These are phyloP conservation scores for Kodamaea jinghongensis DNA, from an alignment of 805 yeast species.

Conservation along the genomic window DNA sequence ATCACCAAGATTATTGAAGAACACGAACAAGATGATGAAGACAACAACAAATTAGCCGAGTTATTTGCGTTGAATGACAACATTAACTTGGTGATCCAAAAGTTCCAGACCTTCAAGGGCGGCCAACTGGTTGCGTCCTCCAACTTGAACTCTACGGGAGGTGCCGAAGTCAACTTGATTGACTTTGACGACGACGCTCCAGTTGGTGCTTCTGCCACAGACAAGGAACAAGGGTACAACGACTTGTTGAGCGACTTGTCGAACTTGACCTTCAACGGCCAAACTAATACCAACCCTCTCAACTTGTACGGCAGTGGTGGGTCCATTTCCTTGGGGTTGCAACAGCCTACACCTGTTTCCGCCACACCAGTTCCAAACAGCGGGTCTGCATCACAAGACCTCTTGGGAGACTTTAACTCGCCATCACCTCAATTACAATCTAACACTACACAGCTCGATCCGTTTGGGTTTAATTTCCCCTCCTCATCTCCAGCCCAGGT, in stretches of 20 bases:
- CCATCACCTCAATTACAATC: slow-evolving; percentile 41
- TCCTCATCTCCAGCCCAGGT: slow-evolving; percentile 32
- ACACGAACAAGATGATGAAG: slow-evolving; percentile 50
- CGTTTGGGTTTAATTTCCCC: slow-evolving; percentile 41
- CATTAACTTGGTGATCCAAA: slow-evolving; percentile 64
- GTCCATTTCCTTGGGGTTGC: slow-evolving; percentile 36
- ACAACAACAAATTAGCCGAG: slow-evolving; percentile 51
- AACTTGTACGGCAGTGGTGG: slow-evolving; percentile 55
- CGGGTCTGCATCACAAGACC: slow-evolving; percentile 1
- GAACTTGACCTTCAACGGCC: slow-evolving; percentile 49
- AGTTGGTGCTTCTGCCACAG: slow-evolving; percentile 27
- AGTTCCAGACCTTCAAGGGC: slow-evolving; percentile 60
- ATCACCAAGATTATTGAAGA: slow-evolving; percentile 81
- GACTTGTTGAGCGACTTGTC: slow-evolving; percentile 75
- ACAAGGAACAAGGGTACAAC: slow-evolving; percentile 45
- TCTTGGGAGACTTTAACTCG: slow-evolving; percentile 30
- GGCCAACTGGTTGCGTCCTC: slow-evolving; percentile 61
- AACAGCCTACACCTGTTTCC: slow-evolving; percentile 14
- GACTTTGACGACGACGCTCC: slow-evolving; percentile 44
- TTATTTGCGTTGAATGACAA: slow-evolving; percentile 71
- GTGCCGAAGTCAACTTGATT: slow-evolving; percentile 36
- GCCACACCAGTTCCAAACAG: slow-evolving; percentile 16
- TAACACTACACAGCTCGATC: slow-evolving; percentile 34
- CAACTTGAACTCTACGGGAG: slow-evolving; percentile 18
- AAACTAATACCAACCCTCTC: slow-evolving; percentile 25